A percentile compares a stretch with the other conserved stretches of the same genome.
Evolutionary conservation across 2,329 filamentous ascomycete species (phyloP).

Genomic region (Neofusicoccum cordaticola): DNA sequence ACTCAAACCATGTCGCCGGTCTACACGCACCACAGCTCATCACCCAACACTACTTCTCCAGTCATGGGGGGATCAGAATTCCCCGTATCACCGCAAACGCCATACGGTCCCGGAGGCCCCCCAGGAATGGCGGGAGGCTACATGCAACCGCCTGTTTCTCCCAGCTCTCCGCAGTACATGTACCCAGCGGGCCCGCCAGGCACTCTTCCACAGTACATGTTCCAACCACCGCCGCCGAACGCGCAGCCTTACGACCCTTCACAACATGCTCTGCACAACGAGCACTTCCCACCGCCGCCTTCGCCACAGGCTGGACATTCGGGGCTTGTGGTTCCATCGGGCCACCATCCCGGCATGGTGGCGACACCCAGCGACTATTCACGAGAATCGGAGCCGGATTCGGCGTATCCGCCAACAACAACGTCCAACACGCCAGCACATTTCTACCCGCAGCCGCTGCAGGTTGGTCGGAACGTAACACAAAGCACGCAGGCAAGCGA

Average conservation of each 20-base stretch:
- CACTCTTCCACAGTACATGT: constrained; percentile 22
- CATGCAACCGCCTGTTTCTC: constrained; percentile 10
- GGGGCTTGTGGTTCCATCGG: constrained; percentile 10
- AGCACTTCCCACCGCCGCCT: constrained; percentile 21
- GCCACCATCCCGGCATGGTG: constrained; percentile 19
- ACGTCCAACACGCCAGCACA: constrained; percentile 31
- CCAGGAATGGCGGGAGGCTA: background rate
- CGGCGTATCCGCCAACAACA: constrained; percentile 20
- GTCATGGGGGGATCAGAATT: background rate
- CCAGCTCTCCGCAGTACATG: constrained; percentile 18
- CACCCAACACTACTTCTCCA: background rate
- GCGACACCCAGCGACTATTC: constrained; percentile 19
- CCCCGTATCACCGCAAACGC: constrained; percentile 8
- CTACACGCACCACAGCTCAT: constrained; percentile 18
- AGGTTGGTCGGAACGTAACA: constrained; percentile 7
- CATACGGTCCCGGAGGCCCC: constrained; percentile 4
- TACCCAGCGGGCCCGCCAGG: constrained; percentile 5
- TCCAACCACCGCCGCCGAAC: constrained; percentile 22
- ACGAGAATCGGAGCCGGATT: constrained; percentile 16
- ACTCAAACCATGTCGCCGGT: background rate
- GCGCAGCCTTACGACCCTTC: constrained; percentile 24
- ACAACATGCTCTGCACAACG: constrained; percentile 20
- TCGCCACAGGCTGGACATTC: constrained; percentile 16
- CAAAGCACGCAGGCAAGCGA: constrained; percentile 6
- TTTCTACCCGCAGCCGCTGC: constrained; percentile 32